Evolutionary conservation across 2,329 filamentous ascomycete genomes (phyloP).

Genomic region (Cyphellophora attinorum): DNA sequence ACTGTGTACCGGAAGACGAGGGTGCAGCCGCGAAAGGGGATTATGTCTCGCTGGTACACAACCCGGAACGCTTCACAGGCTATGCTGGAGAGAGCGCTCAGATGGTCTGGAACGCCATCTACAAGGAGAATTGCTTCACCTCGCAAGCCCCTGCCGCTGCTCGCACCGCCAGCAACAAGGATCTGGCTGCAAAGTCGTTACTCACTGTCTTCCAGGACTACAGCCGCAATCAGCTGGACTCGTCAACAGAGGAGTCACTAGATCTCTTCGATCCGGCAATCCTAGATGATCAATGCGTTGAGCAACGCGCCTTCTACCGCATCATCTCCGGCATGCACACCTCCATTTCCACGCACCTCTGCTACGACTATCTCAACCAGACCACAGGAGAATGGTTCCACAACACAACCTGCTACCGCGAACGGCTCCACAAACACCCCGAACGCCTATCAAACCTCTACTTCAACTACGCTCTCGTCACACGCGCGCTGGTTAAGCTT

Average conservation of each 20-base stretch:
- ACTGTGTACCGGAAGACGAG: slow-evolving; percentile 93
- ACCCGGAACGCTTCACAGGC: slow-evolving; percentile 91
- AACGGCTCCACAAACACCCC: slow-evolving; percentile 71
- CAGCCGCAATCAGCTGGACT: slow-evolving; percentile 41
- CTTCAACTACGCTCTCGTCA: slow-evolving; percentile 96
- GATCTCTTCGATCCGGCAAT: slow-evolving; percentile 40
- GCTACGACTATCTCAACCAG: slow-evolving; percentile 93
- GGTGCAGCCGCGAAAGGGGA: slow-evolving; percentile 78
- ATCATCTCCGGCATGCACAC: slow-evolving; percentile 97
- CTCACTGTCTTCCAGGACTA: slow-evolving; percentile 47
- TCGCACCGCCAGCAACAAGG: slow-evolving; percentile 12
- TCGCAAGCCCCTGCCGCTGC: slow-evolving; percentile 28
- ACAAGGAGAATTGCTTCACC: slow-evolving; percentile 91
- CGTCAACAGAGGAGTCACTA: slow-evolving; percentile 9
- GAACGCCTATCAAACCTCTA: slow-evolving; percentile 96
- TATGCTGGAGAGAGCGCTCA: slow-evolving; percentile 76
- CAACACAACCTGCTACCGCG: slow-evolving; percentile 80
- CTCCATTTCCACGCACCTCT: slow-evolving; percentile 91
- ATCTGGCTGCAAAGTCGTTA: slow-evolving; percentile 50
- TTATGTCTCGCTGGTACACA: slow-evolving; percentile 88
- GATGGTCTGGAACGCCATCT: slow-evolving; percentile 94
- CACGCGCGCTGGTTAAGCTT: slow-evolving; percentile 83
- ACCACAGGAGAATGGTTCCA: slow-evolving; percentile 87
- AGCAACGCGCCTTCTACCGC: slow-evolving; percentile 97
- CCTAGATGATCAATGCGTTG: slow-evolving; percentile 82